Base-by-base conservation (phyloP, 257 asterid genomes). In the Eustoma russellianum region DNA sequence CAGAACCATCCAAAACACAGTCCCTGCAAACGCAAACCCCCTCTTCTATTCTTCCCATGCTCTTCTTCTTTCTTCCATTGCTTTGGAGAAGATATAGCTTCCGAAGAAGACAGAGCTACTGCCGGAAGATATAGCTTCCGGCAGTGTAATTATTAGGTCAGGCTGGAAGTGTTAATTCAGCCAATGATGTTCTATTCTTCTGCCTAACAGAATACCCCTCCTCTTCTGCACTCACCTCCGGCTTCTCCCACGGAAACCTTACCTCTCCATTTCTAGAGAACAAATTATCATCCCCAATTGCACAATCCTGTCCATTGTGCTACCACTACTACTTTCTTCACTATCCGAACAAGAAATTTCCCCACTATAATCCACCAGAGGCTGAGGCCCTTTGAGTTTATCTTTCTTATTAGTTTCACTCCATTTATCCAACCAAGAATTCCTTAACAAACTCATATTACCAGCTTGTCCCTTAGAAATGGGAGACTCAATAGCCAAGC, bases 281-380 rank as follows among this genome's bases (percentile, higher is more conserved):
- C 59, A 66, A 63, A 66, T 50, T 84, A 48, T 55, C 71, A 60
- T 83, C 86, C 40, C 93, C 93, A 49, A 81, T 41, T 79, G 83
- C 46, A 92, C 91, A 65, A 92, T 92, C 56, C 91, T 85, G 66
- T 92, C 91, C 99, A 85, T 92, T 48, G 97, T 92, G 40, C 82
- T 85, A 30, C 88, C 94, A n/a, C 83, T 63, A 28, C 75, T 72
- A 41, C 80, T 78, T 57, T 78, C 90, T 72, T 90, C 94, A 19
- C 79, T 38, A 65, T 90, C 95, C 41, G 94, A 80, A 60, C 77
- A 61, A 53, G 95, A 90, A 69, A 52, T 49, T 55, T 81, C 77
- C 56, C 86, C 88, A 46, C 69, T 65, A 56, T 83, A 90, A 65
- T 69, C 65, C 70, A 73, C 54, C 50, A 70, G 81, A 45, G 68